Base-by-base conservation (phyloP, 1,284 basidiomycete species). In the Papiliotrema laurentii region DNA sequence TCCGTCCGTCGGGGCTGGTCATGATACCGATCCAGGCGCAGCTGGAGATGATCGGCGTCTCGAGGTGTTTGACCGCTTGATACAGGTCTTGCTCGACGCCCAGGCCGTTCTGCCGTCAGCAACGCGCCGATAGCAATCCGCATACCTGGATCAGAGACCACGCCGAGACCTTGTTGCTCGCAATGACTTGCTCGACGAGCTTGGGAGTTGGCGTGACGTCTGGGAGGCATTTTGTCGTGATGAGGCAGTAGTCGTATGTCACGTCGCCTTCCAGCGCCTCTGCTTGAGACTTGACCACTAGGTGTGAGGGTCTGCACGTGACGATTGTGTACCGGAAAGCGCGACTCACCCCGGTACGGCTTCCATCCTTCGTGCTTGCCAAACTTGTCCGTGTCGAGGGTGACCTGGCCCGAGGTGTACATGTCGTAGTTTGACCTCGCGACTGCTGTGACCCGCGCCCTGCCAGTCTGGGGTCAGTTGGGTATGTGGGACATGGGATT, bases 181-280 rank as follows among this genome's bases (percentile, higher is more conserved):
- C 75, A 24, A 89, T 73, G 1, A 85, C 72, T 1, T 85, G 81
- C 19, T 75, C 71, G 16, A 89, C 77, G 13, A 88, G 71, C 13
- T 72, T 66, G 0, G 83, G 73, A 4, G 82, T 86, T 13, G 77
- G 78, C 2, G 73, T 62, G 18, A 85, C 66, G 58, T 89, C 87
- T 0, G 87, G 87, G 3, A 89, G 72, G 4, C 82, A 81, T 64
- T 89, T 89, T 2, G 84, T 86, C 2, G 83, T 79, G 46, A 88
- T 69, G 11, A 89, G 67, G 13, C 87, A 83, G 62, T 83, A 81
- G 30, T 80, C 78, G 65, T 87, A 89, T 1, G 75, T 58, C 34
- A 75, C 69, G 35, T 85, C 83, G 43, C 57, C 55, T 1, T 49
- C 57, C 6, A 80, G 73, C 1, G 85, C 84, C 14, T 82, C 79